Evolutionary conservation across 495 filamentous ascomycete genomes (phyloP).

Genomic region (Penicillium verhagenii): DNA sequence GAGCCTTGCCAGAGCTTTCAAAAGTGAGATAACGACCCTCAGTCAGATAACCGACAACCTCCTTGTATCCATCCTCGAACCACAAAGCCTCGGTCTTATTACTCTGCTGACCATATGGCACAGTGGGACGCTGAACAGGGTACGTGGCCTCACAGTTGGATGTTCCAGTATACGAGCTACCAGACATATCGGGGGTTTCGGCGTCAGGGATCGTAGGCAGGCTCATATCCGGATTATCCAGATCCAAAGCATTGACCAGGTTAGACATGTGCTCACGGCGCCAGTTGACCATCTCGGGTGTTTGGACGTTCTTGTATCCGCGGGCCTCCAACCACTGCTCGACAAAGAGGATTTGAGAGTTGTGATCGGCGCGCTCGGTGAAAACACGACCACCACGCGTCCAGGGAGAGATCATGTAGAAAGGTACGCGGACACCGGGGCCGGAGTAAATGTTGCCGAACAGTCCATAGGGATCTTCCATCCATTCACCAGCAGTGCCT

Average conservation of each 20-base stretch:
- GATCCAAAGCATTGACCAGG: conserved; percentile 52
- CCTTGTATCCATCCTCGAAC: conserved; percentile 53
- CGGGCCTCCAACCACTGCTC: conserved; percentile 53
- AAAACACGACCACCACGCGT: conserved; percentile 55
- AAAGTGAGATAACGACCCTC: conserved; percentile 50
- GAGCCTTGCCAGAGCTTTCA: conserved; percentile 11
- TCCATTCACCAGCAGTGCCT: conserved; percentile 54
- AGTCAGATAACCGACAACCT: conserved; percentile 50
- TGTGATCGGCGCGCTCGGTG: conserved; percentile 56
- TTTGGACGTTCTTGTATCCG: conserved; percentile 47
- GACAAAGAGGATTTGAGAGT: conserved; percentile 56
- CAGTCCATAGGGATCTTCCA: conserved; percentile 48
- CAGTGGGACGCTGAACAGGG: conserved; percentile 35
- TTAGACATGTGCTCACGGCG: conserved; percentile 55
- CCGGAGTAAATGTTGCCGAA: conserved; percentile 51
- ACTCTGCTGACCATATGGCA: conserved; percentile 48
- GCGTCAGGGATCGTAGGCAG: conserved; percentile 45
- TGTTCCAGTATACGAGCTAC: conserved; percentile 40
- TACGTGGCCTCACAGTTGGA: conserved; percentile 42
- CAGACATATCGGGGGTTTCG: conserved; percentile 32
- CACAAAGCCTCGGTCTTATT: conserved; percentile 29
- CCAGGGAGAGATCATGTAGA: conserved; percentile 58
- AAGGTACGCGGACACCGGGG: conserved; percentile 52
- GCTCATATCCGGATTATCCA: conserved; percentile 48
- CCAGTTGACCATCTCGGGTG: conserved; percentile 51